A percentile compares a stretch with the other conserved stretches of the same genome.
These are phyloP conservation scores for Manihot esculenta DNA, from an alignment of 441 rosid genomes.

Conservation along the genomic window DNA sequence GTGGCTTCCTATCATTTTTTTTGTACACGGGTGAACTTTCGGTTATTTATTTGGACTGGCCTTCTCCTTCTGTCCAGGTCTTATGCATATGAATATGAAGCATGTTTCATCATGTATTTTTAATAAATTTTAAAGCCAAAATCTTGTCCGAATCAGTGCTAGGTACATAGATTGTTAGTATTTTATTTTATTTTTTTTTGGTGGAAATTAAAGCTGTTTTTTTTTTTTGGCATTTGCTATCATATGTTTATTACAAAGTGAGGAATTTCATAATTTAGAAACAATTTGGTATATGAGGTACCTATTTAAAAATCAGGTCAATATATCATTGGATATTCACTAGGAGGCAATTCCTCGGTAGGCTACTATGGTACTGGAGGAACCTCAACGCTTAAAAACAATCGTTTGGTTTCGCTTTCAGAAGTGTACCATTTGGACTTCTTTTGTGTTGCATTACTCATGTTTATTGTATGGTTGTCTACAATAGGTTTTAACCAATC, in stretches of 20 bases:
- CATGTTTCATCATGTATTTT: not conserved
- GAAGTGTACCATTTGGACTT: not conserved
- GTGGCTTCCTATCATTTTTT: not conserved
- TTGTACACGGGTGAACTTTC: not conserved
- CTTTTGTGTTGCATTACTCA: not conserved
- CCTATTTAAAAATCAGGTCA: not conserved
- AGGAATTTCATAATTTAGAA: not conserved
- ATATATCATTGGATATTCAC: too few relatives aligned
- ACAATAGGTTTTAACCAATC: conserved; percentile 9
- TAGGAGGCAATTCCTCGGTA: too few relatives aligned
- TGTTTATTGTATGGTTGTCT: not conserved
- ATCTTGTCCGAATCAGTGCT: not conserved
- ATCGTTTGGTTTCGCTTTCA: not conserved
- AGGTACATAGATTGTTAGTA: too few relatives aligned
- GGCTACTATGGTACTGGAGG: too few relatives aligned
- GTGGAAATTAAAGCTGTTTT: too few relatives aligned
- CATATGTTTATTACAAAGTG: not conserved
- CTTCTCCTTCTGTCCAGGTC: too few relatives aligned
- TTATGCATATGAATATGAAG: not conserved
- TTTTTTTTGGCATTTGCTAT: too few relatives aligned
- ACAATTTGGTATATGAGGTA: not conserved
- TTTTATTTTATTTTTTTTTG: too few relatives aligned
- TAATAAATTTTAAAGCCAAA: not conserved
- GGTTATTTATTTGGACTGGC: not conserved
- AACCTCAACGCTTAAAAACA: too few relatives aligned